These are phyloP conservation scores for Colletotrichum sp. DNA, from an alignment of 2,329 filamentous ascomycete species.

Conservation along the genomic window DNA sequence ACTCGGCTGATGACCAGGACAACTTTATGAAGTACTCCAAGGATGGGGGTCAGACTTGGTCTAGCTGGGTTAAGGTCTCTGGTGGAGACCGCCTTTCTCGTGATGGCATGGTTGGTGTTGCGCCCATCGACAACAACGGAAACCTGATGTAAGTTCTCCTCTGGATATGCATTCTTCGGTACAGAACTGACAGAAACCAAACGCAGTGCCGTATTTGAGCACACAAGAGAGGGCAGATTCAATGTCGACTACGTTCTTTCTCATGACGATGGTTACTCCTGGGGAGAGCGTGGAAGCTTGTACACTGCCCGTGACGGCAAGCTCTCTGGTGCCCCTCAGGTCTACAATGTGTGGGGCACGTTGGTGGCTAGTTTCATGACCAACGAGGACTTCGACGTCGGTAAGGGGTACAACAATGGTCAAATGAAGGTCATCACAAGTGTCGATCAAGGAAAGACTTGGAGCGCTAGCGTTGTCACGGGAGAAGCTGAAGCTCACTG, in stretches of 20 bases:
- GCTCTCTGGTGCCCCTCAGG: constrained; percentile 45
- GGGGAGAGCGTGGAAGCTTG: constrained; percentile 39
- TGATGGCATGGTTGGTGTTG: constrained; percentile 52
- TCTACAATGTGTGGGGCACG: constrained; percentile 45
- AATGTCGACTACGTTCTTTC: constrained; percentile 40
- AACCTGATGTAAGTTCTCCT: constrained; percentile 36
- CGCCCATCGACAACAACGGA: constrained; percentile 28
- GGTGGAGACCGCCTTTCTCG: constrained; percentile 36
- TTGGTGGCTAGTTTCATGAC: constrained; percentile 50
- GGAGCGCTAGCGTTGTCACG: constrained; percentile 30
- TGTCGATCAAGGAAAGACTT: constrained; percentile 27
- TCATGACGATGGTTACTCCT: constrained; percentile 44
- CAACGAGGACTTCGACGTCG: constrained; percentile 42
- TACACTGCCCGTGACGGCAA: constrained; percentile 39
- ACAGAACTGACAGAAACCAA: background rate
- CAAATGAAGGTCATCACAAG: constrained; percentile 35
- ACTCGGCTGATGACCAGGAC: constrained; percentile 42
- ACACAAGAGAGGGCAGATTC: constrained; percentile 36
- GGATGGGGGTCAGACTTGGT: constrained; percentile 45
- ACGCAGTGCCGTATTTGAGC: constrained; percentile 45
- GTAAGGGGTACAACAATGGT: constrained; percentile 17
- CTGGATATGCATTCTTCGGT: background rate
- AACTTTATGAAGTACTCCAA: constrained; percentile 41
- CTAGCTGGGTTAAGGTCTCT: constrained; percentile 34
- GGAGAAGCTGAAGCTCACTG: constrained; percentile 31